Evolutionary conservation across 495 filamentous ascomycete genomes (phyloP).

Genomic region (Penicillium subrubescens): DNA sequence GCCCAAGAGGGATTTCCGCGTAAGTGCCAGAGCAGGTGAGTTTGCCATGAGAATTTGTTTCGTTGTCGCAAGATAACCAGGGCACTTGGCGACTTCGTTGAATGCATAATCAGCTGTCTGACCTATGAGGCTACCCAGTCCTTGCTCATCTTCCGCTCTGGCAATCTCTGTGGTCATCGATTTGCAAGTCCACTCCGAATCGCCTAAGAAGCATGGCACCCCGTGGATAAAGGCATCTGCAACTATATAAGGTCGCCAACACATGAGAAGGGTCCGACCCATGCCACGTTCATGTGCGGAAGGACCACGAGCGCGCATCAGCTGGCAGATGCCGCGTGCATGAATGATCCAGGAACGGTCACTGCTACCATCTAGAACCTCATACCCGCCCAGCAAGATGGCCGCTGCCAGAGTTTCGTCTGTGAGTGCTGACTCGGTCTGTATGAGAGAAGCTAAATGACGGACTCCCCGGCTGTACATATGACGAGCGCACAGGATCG

Average conservation of each 20-base stretch:
- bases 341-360: slow-evolving; percentile 32
- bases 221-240: slow-evolving; percentile 23
- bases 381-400: slow-evolving; percentile 32
- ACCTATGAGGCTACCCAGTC: background rate
- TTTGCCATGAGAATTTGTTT: background rate
- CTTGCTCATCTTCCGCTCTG: slow-evolving; percentile 5
- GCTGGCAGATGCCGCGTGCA: slow-evolving; percentile 28
- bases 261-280: slow-evolving; percentile 25
- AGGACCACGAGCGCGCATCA: slow-evolving; percentile 31
- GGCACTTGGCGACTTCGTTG: slow-evolving; percentile 3
- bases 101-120: background rate
- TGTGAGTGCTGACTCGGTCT: background rate
- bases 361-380: slow-evolving; percentile 28
- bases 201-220: slow-evolving; percentile 27
- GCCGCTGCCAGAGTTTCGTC: slow-evolving; percentile 25
- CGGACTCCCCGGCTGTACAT: slow-evolving; percentile 21
- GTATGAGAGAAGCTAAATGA: slow-evolving; percentile 8
- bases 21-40: too few species aligned
- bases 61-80: background rate
- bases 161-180: slow-evolving; percentile 18
- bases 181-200: slow-evolving; percentile 23
- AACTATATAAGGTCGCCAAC: slow-evolving; percentile 29
- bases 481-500: slow-evolving; percentile 18
- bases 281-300: slow-evolving; percentile 27
- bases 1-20: background rate